phyloP scores from a whole-genome alignment of 148 eudicot species.

The Amaranthus hypochondriacus region DNA sequence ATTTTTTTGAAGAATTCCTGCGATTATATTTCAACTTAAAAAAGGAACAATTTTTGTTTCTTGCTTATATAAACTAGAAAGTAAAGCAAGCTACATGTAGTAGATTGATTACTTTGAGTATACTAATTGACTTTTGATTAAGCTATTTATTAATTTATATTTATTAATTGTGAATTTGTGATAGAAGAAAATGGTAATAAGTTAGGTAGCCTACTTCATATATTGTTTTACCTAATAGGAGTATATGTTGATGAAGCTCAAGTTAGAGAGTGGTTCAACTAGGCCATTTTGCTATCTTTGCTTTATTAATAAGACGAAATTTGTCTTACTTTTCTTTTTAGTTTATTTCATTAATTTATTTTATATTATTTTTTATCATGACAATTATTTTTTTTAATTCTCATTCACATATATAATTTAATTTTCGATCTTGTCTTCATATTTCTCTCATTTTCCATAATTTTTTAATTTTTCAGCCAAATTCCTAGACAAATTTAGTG shows the following conservation, averaged over 20 bases:
- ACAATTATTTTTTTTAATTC: too few relatives aligned
- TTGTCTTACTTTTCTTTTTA: too few relatives aligned
- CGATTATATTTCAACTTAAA: neutral
- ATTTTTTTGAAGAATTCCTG: neutral
- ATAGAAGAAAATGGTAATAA: neutral
- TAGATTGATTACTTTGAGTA: conserved; percentile 5
- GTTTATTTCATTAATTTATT: too few relatives aligned
- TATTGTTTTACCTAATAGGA: conserved; percentile 22
- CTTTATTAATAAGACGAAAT: neutral
- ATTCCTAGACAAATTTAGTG: too few relatives aligned
- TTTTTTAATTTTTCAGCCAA: too few relatives aligned
- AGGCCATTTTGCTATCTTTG: neutral
- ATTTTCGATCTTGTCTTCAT: too few relatives aligned
- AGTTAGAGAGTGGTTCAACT: conserved; percentile 18
- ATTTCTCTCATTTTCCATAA: too few relatives aligned
- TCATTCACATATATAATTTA: too few relatives aligned
- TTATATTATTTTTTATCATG: too few relatives aligned
- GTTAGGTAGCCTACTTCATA: conserved; percentile 27
- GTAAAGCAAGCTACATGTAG: conserved; percentile 9
- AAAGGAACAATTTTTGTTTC: neutral
- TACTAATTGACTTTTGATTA: neutral
- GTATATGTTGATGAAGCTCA: neutral
- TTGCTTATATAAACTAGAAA: conserved; percentile 5
- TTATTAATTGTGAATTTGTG: neutral
- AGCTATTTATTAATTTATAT: too few relatives aligned